Base-by-base conservation (phyloP, 2,329 filamentous ascomycete genomes). In the Alternaria sp. region DNA sequence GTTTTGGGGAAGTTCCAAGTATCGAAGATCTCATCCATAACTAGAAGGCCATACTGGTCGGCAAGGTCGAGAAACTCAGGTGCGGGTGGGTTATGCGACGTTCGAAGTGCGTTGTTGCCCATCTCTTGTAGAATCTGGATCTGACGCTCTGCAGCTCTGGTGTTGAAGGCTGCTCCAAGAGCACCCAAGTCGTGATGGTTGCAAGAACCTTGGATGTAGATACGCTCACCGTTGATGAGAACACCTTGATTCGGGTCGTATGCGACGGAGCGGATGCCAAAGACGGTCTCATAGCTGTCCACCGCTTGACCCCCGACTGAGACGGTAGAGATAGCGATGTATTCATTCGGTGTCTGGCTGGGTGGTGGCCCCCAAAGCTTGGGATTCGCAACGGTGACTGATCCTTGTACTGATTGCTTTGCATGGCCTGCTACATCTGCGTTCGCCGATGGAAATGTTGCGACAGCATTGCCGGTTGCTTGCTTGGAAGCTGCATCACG, bases 21-120 rank as follows among this genome's bases (percentile, higher is more conserved):
- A 68, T 87, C 85, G 63, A 86, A 87, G 18, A 85, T 81, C 72
- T 87, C 85, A 62, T 85, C 82, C 38, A 86, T 70, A 4, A 86
- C 81, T 4, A 87, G 48, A 58, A 86, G 80, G 0, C 84, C 84
- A 69, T 83, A 72, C 2, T 74, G 69, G 65, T 87, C 85, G 1
- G 84, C 79, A 2, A 86, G 65, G 6, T 85, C 80, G 1, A 87
- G 77, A 0, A 85, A 71, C 56, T 85, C 84, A 0, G 83, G 78
- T 0, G 84, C 83, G 0, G 85, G 84, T 1, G 84, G 84, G 67
- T 87, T 87, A 67, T 87, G 85, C 2, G 84, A 81, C 32, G 81
- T 86, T 1, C 84, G 79, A 9, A 87, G 76, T 0, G 82, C 81
- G 62, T 87, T 87, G 62, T 69, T 72, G 12, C 85, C 85, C 75